A percentile compares a stretch with the other conserved stretches of the same genome.
Conservation (phyloP, 73 alveolate genomes). For the Blepharisma stoltei region DNA sequence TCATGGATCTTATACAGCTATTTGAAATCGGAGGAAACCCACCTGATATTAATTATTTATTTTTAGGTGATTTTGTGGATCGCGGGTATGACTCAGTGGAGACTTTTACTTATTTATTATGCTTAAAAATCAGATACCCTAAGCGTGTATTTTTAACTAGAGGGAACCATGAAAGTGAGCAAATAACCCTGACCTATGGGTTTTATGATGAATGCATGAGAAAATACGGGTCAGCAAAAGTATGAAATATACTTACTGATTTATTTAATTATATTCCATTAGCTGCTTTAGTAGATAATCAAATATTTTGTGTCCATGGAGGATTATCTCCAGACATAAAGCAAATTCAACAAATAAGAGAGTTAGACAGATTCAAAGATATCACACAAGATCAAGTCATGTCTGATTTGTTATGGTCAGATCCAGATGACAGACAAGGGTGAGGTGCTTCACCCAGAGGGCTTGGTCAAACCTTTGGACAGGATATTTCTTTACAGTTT, state of each 20-base stretch:
- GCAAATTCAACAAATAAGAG: conserved; percentile 81
- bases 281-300: conserved; percentile 48
- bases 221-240: conserved; percentile 58
- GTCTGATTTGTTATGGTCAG: conserved; percentile 87
- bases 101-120: conserved; percentile 51
- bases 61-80: conserved; percentile 88
- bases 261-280: conserved; percentile 58
- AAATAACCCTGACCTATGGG: conserved; percentile 66
- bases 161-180: conserved; percentile 45
- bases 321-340: conserved; percentile 92
- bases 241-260: conserved; percentile 58
- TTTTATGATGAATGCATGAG: conserved; percentile 63
- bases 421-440: conserved; percentile 78
- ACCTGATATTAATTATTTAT: conserved; percentile 75
- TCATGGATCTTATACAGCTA: conserved; percentile 88
- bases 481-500: conserved; percentile 45
- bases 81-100: conserved; percentile 83
- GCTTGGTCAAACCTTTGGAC: conserved; percentile 60
- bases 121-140: conserved; percentile 67
- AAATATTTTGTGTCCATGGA: conserved; percentile 97
- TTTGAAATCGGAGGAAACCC: conserved; percentile 86
- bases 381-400: conserved; percentile 79
- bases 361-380: conserved; percentile 69
- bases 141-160: conserved; percentile 55
- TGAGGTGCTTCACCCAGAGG: conserved; percentile 67